Percentiles rank a stretch among this genome's conserved stretches.
phyloP scores from a whole-genome alignment of 1,284 basidiomycete species.

The Moesziomyces aphidis region DNA sequence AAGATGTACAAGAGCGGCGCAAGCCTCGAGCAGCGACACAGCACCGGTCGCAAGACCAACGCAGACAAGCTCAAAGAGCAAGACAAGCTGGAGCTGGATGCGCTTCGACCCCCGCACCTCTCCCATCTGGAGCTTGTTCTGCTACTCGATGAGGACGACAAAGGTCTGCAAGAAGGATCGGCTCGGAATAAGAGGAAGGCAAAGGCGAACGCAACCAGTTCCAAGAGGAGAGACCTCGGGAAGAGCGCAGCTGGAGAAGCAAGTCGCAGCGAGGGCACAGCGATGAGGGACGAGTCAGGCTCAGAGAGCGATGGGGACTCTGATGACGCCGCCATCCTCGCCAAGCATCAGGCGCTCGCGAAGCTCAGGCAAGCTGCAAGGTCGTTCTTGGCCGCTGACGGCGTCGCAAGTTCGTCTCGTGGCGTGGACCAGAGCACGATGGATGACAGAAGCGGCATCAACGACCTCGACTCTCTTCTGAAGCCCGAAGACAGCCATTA shows the following conservation, averaged over 20 bases:
- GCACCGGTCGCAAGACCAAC: slow-evolving; percentile 50
- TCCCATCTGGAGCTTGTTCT: slow-evolving; percentile 32
- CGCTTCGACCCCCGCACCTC: slow-evolving; percentile 25
- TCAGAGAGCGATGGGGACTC: slow-evolving; percentile 31
- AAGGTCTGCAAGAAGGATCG: neutral
- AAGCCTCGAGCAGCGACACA: slow-evolving; percentile 48
- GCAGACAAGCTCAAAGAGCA: slow-evolving; percentile 49
- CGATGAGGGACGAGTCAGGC: slow-evolving; percentile 16
- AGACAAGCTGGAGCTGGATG: slow-evolving; percentile 37
- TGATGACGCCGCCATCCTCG: slow-evolving; percentile 15
- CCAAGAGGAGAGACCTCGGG: slow-evolving; percentile 12
- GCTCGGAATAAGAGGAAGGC: slow-evolving; percentile 17
- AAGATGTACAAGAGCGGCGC: slow-evolving; percentile 50
- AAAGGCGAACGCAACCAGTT: slow-evolving; percentile 5
- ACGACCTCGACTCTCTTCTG: slow-evolving; percentile 34
- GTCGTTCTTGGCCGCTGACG: slow-evolving; percentile 9
- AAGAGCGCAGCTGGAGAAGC: slow-evolving; percentile 6
- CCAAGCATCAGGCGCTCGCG: slow-evolving; percentile 11
- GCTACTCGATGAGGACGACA: slow-evolving; percentile 32
- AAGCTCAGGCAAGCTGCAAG: slow-evolving; percentile 13
- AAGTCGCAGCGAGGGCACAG: neutral
- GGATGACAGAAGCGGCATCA: neutral
- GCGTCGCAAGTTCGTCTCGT: neutral
- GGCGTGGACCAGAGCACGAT: neutral
- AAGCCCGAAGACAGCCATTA: slow-evolving; percentile 42